Evolutionary conservation across 139 green algal species (phyloP), one percentile per base, ranked within the genome.

Genomic region (Astrephomene gubernaculifera): DNA sequence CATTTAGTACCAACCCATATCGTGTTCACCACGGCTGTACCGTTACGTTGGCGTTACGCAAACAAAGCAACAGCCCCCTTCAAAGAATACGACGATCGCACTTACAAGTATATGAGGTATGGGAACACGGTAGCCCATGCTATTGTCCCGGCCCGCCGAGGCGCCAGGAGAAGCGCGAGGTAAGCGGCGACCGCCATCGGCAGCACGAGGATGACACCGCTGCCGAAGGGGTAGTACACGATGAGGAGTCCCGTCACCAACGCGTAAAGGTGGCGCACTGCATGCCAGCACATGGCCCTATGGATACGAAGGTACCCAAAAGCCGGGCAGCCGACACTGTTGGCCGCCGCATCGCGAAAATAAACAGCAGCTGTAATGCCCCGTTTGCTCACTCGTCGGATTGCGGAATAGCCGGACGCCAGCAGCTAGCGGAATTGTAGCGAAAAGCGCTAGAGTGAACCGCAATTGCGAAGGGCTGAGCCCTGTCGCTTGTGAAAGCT

Each of bases 151-250:
- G 88, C 92, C 21, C 91, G 80, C 12, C 68, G 33, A 2, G 92
- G 95, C 22, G 90, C 45, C 2, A 87, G 36, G 1, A 87, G 52
- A 91, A 98, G 96, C 24, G 87, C 84, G 0, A 92, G 22, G 82
- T 97, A 98, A 0, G 91, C 94, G 24, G 90, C 29, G 0, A 91
- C 27, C 3, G 83, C 67, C 2, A 94, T 89, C 2, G 93, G 71
- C 0, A 96, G 3, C 2, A 85, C 81, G n/a, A 95, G 91, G 4
- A 95, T 24, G 9, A 92, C 81, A 31, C 92, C 90, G 49, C 83
- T 92, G 29, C 95, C 95, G 75, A 97, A 98, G 2, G 94, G 94
- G 68, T 96, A 98, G 86, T 96, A 96, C 2, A 96, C 79, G 0
- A 98, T 86, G 2, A 84, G 12, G 27, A 96, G 85, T 43, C 95